Base-by-base conservation (phyloP, 2,329 filamentous ascomycete species). In the Stromatinia cepivora region DNA sequence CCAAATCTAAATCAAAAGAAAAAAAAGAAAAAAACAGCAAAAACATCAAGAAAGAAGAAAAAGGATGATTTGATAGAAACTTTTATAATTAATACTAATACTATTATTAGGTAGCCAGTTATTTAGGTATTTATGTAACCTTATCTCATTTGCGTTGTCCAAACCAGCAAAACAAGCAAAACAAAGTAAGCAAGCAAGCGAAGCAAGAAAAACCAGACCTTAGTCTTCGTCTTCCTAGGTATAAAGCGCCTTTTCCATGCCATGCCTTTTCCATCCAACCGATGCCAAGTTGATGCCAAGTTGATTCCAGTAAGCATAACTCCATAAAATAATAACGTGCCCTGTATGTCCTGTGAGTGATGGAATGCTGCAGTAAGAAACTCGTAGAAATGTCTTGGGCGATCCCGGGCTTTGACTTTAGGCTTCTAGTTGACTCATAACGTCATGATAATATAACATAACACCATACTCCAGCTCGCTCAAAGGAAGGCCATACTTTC, bases 161-260 rank as follows among this genome's bases (percentile, higher is more conserved):
- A 17, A 42, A 42, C 39, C 39, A 42, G 13, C 13, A 15, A 42
- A 42, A 42, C 39, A 42, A 52, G 48, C 48, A 52, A 52, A 52
- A 1, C 22, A 25, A 25, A 53, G 2, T 2, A 54, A 54, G 52
- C 25, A 54, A 54, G 28, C 15, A 54, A 54, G 28, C 15, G 34
- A 54, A 54, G 28, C 25, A 36, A 56, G 53, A 4, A 56, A 36
- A 11, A 7, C 17, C 25, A 34, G 25, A 15, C 52, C 52, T 54
- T 31, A 17, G 7, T 31, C 17, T 34, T 9, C 8, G 17, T 22
- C 53, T 34, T 34, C 17, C 53, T 22, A 56, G 53, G 53, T 56
- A 56, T 56, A 56, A 56, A 36, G 53, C 53, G 53, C 53, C 53
- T 56, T 56, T 56, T 36, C 53, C 53, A 56, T 56, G 53, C 53